A percentile compares a stretch with the other conserved stretches of the same genome.
Conservation (phyloP, 148 eudicot genomes). For the Dianthus caryophyllus region DNA sequence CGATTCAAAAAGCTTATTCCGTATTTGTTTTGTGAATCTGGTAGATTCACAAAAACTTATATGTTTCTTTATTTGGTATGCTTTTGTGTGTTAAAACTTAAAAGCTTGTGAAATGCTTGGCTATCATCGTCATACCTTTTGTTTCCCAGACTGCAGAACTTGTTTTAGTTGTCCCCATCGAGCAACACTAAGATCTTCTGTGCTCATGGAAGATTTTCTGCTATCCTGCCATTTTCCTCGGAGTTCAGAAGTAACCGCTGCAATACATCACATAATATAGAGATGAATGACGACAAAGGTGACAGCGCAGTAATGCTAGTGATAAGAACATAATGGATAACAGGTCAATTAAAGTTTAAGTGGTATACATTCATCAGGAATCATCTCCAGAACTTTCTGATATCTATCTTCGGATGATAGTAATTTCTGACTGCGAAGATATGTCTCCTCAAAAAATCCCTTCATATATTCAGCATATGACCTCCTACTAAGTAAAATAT, state of each 20-base stretch:
- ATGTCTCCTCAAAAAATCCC: slow-evolving; percentile 55
- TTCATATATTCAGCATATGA: slow-evolving; percentile 65
- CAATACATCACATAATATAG: slow-evolving; percentile 16
- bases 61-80: too few relatives aligned
- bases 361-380: slow-evolving; percentile 79
- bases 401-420: slow-evolving; percentile 65
- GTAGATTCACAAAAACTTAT: too few relatives aligned
- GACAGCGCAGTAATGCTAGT: neutral
- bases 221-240: slow-evolving; percentile 76
- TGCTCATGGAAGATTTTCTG: slow-evolving; percentile 48
- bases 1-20: too few relatives aligned
- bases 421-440: slow-evolving; percentile 53
- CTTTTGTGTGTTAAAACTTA: too few relatives aligned
- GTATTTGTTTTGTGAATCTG: too few relatives aligned
- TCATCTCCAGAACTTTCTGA: slow-evolving; percentile 79
- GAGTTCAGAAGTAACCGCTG: slow-evolving; percentile 73
- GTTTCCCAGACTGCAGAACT: slow-evolving; percentile 55
- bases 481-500: slow-evolving; percentile 52
- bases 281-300: slow-evolving; percentile 14
- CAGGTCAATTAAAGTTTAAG: neutral
- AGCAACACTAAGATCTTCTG: slow-evolving; percentile 47
- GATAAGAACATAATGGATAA: neutral
- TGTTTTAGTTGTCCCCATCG: slow-evolving; percentile 81
- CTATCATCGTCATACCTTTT: slow-evolving; percentile 43
- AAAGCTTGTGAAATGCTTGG: too few relatives aligned